Evolutionary conservation across 2,329 filamentous ascomycete genomes (phyloP), one percentile per base, ranked within the genome.

Genomic region (Fusarium humuli): DNA sequence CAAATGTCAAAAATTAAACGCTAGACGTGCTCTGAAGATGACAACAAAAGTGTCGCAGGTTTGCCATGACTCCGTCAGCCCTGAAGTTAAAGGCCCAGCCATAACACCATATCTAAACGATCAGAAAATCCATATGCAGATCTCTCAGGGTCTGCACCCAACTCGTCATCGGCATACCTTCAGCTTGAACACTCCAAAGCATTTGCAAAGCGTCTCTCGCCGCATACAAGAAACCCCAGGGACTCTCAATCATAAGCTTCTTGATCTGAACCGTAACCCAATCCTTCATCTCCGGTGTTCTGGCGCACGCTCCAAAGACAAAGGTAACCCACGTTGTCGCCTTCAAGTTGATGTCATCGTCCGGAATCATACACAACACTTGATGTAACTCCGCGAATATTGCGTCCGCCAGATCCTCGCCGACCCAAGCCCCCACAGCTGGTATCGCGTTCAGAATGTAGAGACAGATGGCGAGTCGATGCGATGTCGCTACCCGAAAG

Each of bases 311-410:
- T 2, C 86, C 87, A 8, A 84, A 85, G 8, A 89, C 80, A 57
- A 89, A 89, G 0, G 86, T 83, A 0, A 86, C 85, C 86, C 86
- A 89, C 2, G 84, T 82, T 6, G 85, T 87, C 0, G 84, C 86
- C 69, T 88, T 89, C 78, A 87, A 84, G 22, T 87, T 82, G 3
- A 81, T 79, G 47, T 88, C 85, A 4, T 83, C 79, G 11, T 83
- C 80, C 1, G 82, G 81, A 4, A 89, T 82, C 41, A 77, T 78
- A 0, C 82, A 81, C 6, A 88, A 77, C 27, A 86, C 82, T 5
- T 81, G 60, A 9, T 86, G 79, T 2, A 87, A 79, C 25, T 86
- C 84, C 4, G 79, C 67, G 16, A 83, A 82, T 5, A 88, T 76
- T 2, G 71, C 60, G 6, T 79, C 77, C 6, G 67, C 73, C 30